Evolutionary conservation across 352 stramenopile genomes (phyloP).

Genomic region (Phytophthora sansomeana): DNA sequence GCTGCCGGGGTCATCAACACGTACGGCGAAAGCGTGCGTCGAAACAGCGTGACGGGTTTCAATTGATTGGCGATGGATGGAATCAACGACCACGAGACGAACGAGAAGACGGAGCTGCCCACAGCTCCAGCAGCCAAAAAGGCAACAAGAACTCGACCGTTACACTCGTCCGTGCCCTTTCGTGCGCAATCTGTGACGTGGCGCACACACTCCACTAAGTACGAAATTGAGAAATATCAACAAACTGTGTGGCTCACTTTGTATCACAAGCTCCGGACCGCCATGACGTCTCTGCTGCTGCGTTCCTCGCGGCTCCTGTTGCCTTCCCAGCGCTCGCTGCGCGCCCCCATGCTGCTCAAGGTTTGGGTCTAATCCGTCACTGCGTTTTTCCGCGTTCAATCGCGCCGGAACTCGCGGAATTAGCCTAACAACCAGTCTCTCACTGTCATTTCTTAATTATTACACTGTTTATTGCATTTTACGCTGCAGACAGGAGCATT

Average conservation of each 20-base stretch:
- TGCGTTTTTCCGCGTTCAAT: neutral
- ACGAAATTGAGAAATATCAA: neutral
- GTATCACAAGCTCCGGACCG: neutral
- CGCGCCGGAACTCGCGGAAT: neutral
- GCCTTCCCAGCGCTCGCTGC: constrained; percentile 20
- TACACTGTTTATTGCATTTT: constrained; percentile 1
- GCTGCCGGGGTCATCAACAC: constrained; percentile 29
- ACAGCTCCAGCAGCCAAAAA: neutral
- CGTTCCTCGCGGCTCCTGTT: constrained; percentile 32
- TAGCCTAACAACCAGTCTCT: neutral
- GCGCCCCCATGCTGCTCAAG: constrained; percentile 15
- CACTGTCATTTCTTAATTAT: neutral
- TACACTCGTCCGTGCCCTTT: constrained; percentile 4
- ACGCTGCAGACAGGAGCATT: constrained; percentile 23
- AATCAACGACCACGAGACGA: neutral
- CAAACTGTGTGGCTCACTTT: constrained; percentile 21
- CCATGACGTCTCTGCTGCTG: constrained; percentile 33
- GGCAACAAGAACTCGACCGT: constrained; percentile 6
- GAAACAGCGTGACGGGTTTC: constrained; percentile 24
- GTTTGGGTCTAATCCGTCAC: neutral
- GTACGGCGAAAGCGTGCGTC: constrained; percentile 33
- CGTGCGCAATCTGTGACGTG: constrained; percentile 16
- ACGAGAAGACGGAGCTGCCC: neutral
- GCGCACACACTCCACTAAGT: neutral
- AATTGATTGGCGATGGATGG: neutral